Base-by-base conservation (phyloP, 805 yeast genomes). In the Candida bentonensis region DNA sequence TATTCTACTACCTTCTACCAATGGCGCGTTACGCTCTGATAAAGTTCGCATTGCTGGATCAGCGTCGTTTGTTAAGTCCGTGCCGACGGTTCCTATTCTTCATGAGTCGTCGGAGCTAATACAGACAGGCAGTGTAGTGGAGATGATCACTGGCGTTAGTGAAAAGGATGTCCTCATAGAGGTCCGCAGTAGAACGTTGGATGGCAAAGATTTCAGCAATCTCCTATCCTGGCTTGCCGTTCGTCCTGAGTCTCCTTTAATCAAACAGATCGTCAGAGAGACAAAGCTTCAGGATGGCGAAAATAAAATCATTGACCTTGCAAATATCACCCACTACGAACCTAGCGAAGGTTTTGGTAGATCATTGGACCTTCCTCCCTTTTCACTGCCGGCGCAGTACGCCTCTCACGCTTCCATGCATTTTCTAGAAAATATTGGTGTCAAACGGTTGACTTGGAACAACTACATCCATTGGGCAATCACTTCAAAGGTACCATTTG, bases 1-100 rank as follows among this genome's bases (percentile, higher is more conserved):
- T 4, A 50, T 60, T 2, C 53, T 62, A 15, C 46, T 65, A 4
- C 62, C 64, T 2, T 50, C 65, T 1, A 48, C 55, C 9, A 49
- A 52, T 26, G 68, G 67, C 1, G 47, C 65, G 15, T 41, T 48
- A 34, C 53, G 59, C 3, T 55, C 62, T 3, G 43, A 51, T 2
- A 51, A 58, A 27, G 62, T 54, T 3, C 48, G 65, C 4, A 45
- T 61, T 9, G 49, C 59, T 7, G 58, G 53, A 3, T 52, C 49
- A 21, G 52, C 52, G 28, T 43, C 51, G 2, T 59, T 59, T 44
- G 40, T 56, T 25, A 46, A 49, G 26, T 4, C 5, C 17, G 36
- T 30, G 13, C 36, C 36, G 7, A 30, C 20, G 13, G 17, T 30
- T 30, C 36, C 36, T 13, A 51, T 51, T 15, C 28, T 50, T 15